These are phyloP conservation scores for Mycena chlorophos DNA, from an alignment of 768 basidiomycete species.

Conservation along the genomic window DNA sequence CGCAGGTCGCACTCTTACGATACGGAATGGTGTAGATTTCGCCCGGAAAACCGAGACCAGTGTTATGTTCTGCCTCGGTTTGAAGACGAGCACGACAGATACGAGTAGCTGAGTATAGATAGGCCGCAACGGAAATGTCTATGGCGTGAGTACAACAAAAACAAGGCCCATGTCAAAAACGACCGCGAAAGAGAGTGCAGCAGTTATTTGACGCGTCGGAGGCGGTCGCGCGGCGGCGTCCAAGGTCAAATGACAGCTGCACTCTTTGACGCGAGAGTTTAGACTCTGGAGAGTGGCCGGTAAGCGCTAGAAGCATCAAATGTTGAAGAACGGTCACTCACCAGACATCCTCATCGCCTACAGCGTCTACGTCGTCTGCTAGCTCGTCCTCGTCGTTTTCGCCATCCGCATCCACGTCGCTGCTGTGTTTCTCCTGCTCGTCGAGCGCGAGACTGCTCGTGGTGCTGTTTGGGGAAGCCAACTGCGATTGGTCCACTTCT, in stretches of 20 bases:
- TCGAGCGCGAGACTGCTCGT: too few species aligned
- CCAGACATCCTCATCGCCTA: conserved; percentile 9
- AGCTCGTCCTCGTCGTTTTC: not conserved
- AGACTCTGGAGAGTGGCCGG: not conserved
- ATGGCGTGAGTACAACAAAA: too few species aligned
- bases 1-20: too few species aligned
- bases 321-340: not conserved
- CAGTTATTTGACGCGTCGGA: conserved; percentile 9
- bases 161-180: too few species aligned
- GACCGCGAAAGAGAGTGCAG: conserved; percentile 2
- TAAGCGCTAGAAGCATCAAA: not conserved
- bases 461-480: not conserved
- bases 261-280: not conserved
- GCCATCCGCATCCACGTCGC: conserved; percentile 1
- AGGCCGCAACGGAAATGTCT: too few species aligned
- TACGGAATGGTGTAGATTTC: too few species aligned
- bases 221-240: conserved; percentile 6
- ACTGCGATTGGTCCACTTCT: not conserved
- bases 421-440: not conserved
- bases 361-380: conserved; percentile 5
- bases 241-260: conserved; percentile 17
- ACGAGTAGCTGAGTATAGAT: too few species aligned
- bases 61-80: too few species aligned
- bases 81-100: too few species aligned
- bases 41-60: too few species aligned